Percentiles rank a stretch among this genome's conserved stretches.
Evolutionary conservation across 352 stramenopile genomes (phyloP).

Genomic region (Globisporangium okanoganense): DNA sequence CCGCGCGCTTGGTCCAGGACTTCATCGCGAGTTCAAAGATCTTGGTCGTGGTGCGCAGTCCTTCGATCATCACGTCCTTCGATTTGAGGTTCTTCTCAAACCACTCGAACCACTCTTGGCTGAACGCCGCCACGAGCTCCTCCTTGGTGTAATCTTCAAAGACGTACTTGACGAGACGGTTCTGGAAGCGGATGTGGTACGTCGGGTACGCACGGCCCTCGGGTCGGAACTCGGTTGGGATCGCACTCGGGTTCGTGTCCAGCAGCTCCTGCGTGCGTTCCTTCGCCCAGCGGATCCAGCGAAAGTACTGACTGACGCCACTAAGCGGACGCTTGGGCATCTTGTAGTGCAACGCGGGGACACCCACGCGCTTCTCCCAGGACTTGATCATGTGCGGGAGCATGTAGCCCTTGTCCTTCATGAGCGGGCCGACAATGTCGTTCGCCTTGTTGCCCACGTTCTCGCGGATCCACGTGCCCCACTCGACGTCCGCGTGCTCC

Average conservation of each 20-base stretch:
- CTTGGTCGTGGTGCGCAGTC: conserved; percentile 23
- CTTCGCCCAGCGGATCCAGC: conserved; percentile 68
- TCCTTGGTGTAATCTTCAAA: conserved; percentile 45
- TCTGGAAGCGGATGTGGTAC: conserved; percentile 58
- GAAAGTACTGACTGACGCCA: conserved; percentile 61
- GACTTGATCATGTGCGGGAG: conserved; percentile 60
- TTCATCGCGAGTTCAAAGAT: conserved; percentile 46
- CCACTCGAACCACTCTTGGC: conserved; percentile 46
- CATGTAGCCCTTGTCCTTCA: conserved; percentile 57
- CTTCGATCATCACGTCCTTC: conserved; percentile 51
- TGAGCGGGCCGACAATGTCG: conserved; percentile 45
- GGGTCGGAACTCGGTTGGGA: conserved; percentile 33
- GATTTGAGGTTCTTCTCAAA: conserved; percentile 39
- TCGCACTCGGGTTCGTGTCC: conserved; percentile 26
- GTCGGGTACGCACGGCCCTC: conserved; percentile 47
- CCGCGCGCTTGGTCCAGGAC: conserved; percentile 47
- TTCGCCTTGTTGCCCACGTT: conserved; percentile 36
- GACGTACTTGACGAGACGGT: conserved; percentile 39
- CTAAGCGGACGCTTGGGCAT: conserved; percentile 48
- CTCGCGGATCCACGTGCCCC: conserved; percentile 42
- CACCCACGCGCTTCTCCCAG: conserved; percentile 45
- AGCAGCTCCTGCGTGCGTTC: conserved; percentile 51
- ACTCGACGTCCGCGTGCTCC: conserved; percentile 47
- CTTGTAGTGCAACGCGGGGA: conserved; percentile 40
- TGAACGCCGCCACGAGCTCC: conserved; percentile 29